phyloP scores from a whole-genome alignment of 2,329 filamentous ascomycete species.

The Neocucurbitaria cava region DNA sequence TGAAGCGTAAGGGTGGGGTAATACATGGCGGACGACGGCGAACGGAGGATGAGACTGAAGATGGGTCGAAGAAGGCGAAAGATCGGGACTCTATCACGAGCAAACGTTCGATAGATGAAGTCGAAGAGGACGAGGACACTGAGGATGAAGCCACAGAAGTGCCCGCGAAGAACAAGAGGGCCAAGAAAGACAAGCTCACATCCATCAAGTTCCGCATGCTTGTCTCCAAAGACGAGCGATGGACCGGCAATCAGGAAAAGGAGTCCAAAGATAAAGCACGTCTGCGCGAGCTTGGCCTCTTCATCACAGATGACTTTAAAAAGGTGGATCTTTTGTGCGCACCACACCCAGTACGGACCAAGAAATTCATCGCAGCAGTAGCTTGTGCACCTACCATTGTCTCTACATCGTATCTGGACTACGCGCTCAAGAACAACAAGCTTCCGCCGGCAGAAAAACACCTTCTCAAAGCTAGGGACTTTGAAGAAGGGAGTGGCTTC shows the following conservation, averaged over 20 bases:
- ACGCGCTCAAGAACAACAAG: conserved; percentile 73
- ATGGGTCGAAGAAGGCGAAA: conserved; percentile 38
- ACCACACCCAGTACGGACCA: conserved; percentile 83
- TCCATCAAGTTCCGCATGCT: conserved; percentile 77
- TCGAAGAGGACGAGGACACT: conserved; percentile 41
- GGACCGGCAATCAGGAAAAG: conserved; percentile 74
- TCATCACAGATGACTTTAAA: conserved; percentile 76
- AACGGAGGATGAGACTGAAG: conserved; percentile 47
- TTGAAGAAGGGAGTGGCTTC: conserved; percentile 75
- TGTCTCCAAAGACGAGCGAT: conserved; percentile 83
- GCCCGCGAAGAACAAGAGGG: conserved; percentile 68
- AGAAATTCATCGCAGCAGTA: conserved; percentile 90
- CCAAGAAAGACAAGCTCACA: conserved; percentile 57
- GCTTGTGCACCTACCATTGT: conserved; percentile 82
- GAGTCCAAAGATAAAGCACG: conserved; percentile 83
- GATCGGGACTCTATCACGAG: conserved; percentile 50
- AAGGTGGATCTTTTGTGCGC: conserved; percentile 87
- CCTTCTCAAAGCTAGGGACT: conserved; percentile 72
- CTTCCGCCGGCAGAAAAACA: conserved; percentile 71
- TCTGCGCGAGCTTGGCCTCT: conserved; percentile 82
- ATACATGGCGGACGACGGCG: conserved; percentile 60
- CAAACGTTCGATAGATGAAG: conserved; percentile 55
- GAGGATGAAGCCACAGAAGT: conserved; percentile 58
- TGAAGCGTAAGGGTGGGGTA: conserved; percentile 76
- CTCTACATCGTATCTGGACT: conserved; percentile 78